Conservation (phyloP, 495 filamentous ascomycete species). For the Cairneyella variabilis region DNA sequence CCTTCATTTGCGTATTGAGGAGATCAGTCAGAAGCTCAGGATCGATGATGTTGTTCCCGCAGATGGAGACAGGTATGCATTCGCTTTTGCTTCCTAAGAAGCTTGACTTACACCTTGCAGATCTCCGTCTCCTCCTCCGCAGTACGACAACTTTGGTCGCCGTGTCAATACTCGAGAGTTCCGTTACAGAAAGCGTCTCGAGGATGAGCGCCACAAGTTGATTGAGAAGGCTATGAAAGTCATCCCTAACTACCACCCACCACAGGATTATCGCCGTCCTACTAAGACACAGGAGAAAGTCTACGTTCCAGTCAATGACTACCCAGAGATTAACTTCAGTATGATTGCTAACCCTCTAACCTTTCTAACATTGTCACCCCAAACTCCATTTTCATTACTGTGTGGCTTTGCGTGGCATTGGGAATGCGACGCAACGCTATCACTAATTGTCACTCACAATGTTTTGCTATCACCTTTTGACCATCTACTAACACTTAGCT, state of each 20-base stretch:
- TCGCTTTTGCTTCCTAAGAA: neutral
- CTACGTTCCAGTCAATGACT: conserved; percentile 99
- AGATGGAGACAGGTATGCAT: conserved; percentile 82
- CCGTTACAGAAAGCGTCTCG: conserved; percentile 93
- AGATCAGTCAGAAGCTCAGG: conserved; percentile 97
- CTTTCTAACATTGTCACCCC: conserved; percentile 57
- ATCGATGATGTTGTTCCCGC: conserved; percentile 97
- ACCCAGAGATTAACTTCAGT: conserved; percentile 99
- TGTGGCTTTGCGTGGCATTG: conserved; percentile 39
- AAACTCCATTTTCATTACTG: conserved; percentile 37
- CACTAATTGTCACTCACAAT: conserved; percentile 52
- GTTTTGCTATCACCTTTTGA: conserved; percentile 39
- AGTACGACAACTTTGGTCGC: conserved; percentile 97
- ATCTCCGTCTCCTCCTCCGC: conserved; percentile 90
- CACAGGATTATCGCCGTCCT: conserved; percentile 93
- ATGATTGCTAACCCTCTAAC: conserved; percentile 99
- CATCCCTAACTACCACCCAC: conserved; percentile 97
- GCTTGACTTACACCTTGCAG: conserved; percentile 41
- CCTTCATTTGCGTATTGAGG: conserved; percentile 90
- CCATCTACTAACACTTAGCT: conserved; percentile 85
- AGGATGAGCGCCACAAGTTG: conserved; percentile 97
- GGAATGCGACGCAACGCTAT: conserved; percentile 40
- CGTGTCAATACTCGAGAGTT: conserved; percentile 98
- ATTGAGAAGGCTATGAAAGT: conserved; percentile 98
- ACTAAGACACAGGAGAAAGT: conserved; percentile 99